Conservation (phyloP, 2,329 filamentous ascomycete species). For the Aspergillus sp. region DNA sequence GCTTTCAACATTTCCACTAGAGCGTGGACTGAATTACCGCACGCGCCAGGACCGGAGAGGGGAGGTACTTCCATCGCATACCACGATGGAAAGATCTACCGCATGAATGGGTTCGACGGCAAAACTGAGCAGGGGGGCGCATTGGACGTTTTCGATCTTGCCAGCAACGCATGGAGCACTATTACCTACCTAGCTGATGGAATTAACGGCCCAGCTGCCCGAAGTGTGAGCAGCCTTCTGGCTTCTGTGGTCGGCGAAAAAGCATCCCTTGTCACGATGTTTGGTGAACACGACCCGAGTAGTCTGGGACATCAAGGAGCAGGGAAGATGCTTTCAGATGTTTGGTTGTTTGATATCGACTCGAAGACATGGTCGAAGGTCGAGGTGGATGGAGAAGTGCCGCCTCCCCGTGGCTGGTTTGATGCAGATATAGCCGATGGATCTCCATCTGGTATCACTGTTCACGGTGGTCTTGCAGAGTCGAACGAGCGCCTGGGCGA, state of each 20-base stretch:
- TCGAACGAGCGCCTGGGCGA: conserved; percentile 53
- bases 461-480: conserved; percentile 54
- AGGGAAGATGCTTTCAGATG: conserved; percentile 56
- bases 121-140: conserved; percentile 66
- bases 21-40: conserved; percentile 66
- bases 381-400: conserved; percentile 24
- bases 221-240: conserved; percentile 52
- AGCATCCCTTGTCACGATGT: conserved; percentile 49
- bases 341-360: conserved; percentile 49
- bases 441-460: conserved; percentile 34
- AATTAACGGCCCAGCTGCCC: conserved; percentile 44
- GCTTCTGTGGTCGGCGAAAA: conserved; percentile 38
- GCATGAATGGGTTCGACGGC: conserved; percentile 80
- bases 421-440: conserved; percentile 47
- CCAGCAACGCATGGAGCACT: conserved; percentile 41
- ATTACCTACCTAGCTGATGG: conserved; percentile 41
- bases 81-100: conserved; percentile 64
- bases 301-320: conserved; percentile 54
- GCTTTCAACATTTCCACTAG: conserved; percentile 66
- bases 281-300: conserved; percentile 56
- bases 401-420: conserved; percentile 54
- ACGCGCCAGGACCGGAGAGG: conserved; percentile 66
- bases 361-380: conserved; percentile 36
- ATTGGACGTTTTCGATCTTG: conserved; percentile 60
- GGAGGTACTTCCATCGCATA: conserved; percentile 68